A percentile compares a stretch with the other conserved stretches of the same genome.
phyloP scores from a whole-genome alignment of 2,329 filamentous ascomycete genomes.

The Colletotrichum lupini region DNA sequence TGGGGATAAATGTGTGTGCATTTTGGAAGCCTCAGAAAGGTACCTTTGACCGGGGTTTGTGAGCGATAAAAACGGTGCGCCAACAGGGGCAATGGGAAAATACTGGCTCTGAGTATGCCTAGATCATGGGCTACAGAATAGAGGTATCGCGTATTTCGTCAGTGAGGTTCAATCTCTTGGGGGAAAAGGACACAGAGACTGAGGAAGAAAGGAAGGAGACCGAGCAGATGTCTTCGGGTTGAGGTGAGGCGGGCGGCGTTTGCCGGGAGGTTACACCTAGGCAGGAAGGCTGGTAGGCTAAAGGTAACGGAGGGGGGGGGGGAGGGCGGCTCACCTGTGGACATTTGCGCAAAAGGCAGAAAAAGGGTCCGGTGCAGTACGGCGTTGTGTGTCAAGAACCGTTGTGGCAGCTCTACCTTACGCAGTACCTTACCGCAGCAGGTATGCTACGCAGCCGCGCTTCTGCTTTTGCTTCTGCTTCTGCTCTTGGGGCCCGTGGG shows the following conservation, averaged over 20 bases:
- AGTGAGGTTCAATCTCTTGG: neutral
- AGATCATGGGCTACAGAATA: neutral
- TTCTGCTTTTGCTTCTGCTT: neutral
- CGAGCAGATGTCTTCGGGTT: neutral
- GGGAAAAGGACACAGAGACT: neutral
- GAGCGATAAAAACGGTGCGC: constrained; percentile 23
- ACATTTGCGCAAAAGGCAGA: constrained; percentile 17
- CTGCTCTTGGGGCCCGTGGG: neutral
- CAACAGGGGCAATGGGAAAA: neutral
- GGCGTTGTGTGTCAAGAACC: constrained; percentile 12
- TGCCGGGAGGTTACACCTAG: neutral
- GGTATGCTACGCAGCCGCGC: neutral
- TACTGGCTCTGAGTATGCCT: neutral
- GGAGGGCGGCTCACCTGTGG: constrained; percentile 1
- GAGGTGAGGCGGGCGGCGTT: neutral
- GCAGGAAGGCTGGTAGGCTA: constrained; percentile 2
- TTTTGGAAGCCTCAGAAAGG: constrained; percentile 10
- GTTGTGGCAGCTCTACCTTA: constrained; percentile 27
- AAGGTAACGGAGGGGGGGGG: constrained; percentile 17
- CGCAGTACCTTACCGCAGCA: no score
- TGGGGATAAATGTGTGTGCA: constrained; percentile 29
- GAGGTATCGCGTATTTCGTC: neutral
- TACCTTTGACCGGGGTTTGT: constrained; percentile 11
- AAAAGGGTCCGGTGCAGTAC: constrained; percentile 27
- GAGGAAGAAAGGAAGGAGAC: neutral